Base-by-base conservation (phyloP, 176 grass and related monocot species). In the Carex parvula region DNA sequence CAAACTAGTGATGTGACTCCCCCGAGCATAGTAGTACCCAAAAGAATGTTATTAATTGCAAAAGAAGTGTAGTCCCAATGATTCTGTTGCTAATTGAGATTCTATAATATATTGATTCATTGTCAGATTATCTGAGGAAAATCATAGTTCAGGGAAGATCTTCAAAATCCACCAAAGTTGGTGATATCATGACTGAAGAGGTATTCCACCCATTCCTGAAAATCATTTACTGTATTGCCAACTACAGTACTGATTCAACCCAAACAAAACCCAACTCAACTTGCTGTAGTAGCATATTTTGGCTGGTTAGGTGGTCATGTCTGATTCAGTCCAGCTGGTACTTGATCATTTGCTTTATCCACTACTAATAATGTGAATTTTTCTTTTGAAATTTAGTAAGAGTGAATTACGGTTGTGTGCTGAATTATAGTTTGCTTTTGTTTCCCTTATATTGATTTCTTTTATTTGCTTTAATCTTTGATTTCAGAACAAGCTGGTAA, bases 161-260 rank as follows among this genome's bases (percentile, higher is more conserved):
- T 73, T 99, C 97, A 29, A 99, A 99, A 89, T 99, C 97, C 22
- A 99, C 97, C 66, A 94, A 94, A 89, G 97, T 99, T 84, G 97
- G 97, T 79, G 97, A 99, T 81, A 99, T 99, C 84, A 99, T 99
- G 97, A 99, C 97, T 82, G 97, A 99, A 88, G 97, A 99, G 91
- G 97, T 99, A 89, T 70, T 52, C 8, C 5, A 15, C 6, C 44
- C 30, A 4, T 24, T 88, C 22, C 53, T 16, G 14, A 13, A 1
- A 32, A 81, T 14, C 24, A 69, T 52, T 59, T 35, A 24, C 42
- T 11, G 41, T 37, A 37, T 46, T 15, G 3, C 52, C 14, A 22
- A 12, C 44, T 29, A 26, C 14, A 7, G 8, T 22, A 56, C 12
- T 64, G 29, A 62, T 9, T 30, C 14, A 16, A 12, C 8, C 9